These are phyloP conservation scores for Trichosporon coremiiforme DNA, from an alignment of 1,284 basidiomycete genomes.

Conservation along the genomic window DNA sequence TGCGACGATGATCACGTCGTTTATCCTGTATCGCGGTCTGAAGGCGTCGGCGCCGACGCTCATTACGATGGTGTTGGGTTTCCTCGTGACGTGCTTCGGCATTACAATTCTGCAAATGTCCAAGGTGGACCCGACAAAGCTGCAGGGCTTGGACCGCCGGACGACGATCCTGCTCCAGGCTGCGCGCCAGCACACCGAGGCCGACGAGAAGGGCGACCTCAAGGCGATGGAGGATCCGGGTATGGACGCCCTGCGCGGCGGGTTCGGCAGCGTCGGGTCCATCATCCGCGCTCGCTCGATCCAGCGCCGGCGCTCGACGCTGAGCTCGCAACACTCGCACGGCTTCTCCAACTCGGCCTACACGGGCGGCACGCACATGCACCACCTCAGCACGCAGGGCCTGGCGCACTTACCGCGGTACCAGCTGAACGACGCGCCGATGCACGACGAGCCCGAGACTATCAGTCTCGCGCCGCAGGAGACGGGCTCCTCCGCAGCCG, in stretches of 20 bases:
- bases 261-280: conserved; percentile 82
- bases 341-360: conserved; percentile 12
- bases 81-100: conserved; percentile 68
- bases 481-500: not conserved
- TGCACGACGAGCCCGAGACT: conserved; percentile 51
- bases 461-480: conserved; percentile 3
- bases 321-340: conserved; percentile 27
- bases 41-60: conserved; percentile 73
- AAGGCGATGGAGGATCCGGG: conserved; percentile 63
- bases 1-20: conserved; percentile 81
- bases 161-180: conserved; percentile 83
- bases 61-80: conserved; percentile 84
- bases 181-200: conserved; percentile 67
- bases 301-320: conserved; percentile 40
- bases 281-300: conserved; percentile 74
- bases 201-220: conserved; percentile 55
- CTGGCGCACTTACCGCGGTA: conserved; percentile 45
- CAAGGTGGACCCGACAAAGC: conserved; percentile 64
- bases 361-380: conserved; percentile 9
- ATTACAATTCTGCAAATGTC: conserved; percentile 97
- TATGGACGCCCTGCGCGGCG: conserved; percentile 83
- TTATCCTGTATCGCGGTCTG: conserved; percentile 89
- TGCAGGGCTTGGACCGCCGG: conserved; percentile 73
- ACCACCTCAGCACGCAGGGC: conserved; percentile 40
- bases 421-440: conserved; percentile 52